Base-by-base conservation (phyloP, 768 basidiomycete genomes). In the Heimioporus sp. region DNA sequence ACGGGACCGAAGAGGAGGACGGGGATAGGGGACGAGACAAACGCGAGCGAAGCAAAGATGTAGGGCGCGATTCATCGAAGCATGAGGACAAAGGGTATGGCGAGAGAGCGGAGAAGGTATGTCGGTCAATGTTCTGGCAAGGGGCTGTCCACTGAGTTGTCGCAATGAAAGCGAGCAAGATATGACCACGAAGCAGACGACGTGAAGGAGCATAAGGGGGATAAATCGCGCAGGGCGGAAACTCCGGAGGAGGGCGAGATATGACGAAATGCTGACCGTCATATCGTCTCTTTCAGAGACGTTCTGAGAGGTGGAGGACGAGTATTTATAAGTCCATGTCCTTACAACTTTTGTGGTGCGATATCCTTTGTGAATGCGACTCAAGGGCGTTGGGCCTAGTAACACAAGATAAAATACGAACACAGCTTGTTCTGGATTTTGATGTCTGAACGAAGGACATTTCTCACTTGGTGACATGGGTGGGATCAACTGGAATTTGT, bases 211-310 rank as follows among this genome's bases (percentile, higher is more conserved):
- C 76, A 72, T 54, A 69, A 62, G 24, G 71, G 72, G 12, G 60
- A 70, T 36, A 65, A 65, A 51, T 71, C 70, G 13, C 77, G 54
- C 24, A 64, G 87, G 43, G 88, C 76, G 36, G 90, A 92, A 65
- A 90, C 85, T 40, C 91, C 90, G 3, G 91, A 93, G 72, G 90
- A 93, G 66, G 90, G 90, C 21, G 90, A 92, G 66, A 93, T 93
- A 60, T 92, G 61, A 78, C 55, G 43, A n/a, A 30, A 42, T 36
- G 35, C 41, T 43, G 35, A 17, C 15, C 31, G 11, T 48, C 13
- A 6, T 21, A 12, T 34, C 16, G 16, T 24, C 42, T 24, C 20
- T 5, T 49, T 32, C 10, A 28, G 24, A 28, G 21, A 24, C 17
- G 11, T 35, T 35, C 34, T 10, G 32, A 46, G 45, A 28, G 24